Conservation (phyloP, 2,329 filamentous ascomycete genomes). For the Berkeleyomyces rouxiae region DNA sequence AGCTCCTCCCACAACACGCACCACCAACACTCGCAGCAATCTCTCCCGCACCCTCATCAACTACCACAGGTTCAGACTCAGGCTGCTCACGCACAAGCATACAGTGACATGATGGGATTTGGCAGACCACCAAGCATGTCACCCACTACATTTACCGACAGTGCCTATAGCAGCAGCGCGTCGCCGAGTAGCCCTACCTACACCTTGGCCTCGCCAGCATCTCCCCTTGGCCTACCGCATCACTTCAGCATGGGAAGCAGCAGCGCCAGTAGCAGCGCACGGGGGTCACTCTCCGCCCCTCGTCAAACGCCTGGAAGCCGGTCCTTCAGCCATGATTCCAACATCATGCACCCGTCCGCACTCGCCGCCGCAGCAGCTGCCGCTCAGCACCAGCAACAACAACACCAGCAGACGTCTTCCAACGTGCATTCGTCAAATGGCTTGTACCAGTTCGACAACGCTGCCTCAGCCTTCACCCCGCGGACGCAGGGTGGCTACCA, state of each 20-base stretch:
- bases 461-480: slow-evolving; percentile 4
- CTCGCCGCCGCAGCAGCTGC: not conserved
- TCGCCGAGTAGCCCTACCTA: slow-evolving; percentile 11
- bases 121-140: slow-evolving; percentile 9
- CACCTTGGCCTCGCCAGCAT: slow-evolving; percentile 8
- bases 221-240: slow-evolving; percentile 8
- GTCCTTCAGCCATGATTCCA: slow-evolving; percentile 11
- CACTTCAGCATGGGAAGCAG: not conserved
- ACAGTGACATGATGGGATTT: slow-evolving; percentile 7
- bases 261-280: not conserved
- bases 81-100: not conserved
- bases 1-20: not conserved
- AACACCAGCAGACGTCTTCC: not conserved
- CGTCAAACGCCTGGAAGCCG: slow-evolving; percentile 1
- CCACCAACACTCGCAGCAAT: not conserved
- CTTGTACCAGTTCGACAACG: not conserved
- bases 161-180: slow-evolving; percentile 5
- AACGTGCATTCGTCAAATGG: not conserved
- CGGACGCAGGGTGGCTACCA: not conserved
- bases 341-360: not conserved
- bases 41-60: not conserved
- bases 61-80: not conserved
- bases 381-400: slow-evolving; percentile 1
- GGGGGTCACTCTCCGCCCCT: slow-evolving; percentile 5
- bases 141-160: slow-evolving; percentile 9